phyloP scores from a whole-genome alignment of 345 rosid genomes.

The Viola odorata region DNA sequence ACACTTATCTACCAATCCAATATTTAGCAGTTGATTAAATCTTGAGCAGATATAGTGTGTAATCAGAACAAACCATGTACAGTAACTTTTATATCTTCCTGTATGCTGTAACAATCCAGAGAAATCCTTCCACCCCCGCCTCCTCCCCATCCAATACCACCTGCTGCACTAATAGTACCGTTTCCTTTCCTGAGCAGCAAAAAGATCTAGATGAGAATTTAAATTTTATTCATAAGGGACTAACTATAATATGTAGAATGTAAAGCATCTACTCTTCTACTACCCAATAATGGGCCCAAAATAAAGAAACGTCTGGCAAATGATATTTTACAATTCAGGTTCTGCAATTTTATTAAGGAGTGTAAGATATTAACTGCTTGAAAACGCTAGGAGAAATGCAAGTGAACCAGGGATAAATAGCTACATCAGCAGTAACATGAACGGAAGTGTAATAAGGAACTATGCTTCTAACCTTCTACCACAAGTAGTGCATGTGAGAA shows the following conservation, averaged over 20 bases:
- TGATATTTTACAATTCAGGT: background rate
- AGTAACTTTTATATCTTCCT: slow-evolving; percentile 76
- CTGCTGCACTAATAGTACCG: slow-evolving; percentile 78
- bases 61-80: slow-evolving; percentile 75
- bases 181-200: slow-evolving; percentile 71
- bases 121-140: slow-evolving; percentile 99
- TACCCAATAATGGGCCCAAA: too few relatives aligned
- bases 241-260: too few relatives aligned
- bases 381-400: background rate
- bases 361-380: background rate
- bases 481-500: too few relatives aligned
- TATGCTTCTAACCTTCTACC: background rate
- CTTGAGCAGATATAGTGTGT: slow-evolving; percentile 18
- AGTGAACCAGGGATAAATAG: background rate
- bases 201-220: slow-evolving; percentile 4
- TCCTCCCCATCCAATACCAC: slow-evolving; percentile 93
- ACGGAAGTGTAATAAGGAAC: background rate
- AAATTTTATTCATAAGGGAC: too few relatives aligned
- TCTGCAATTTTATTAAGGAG: slow-evolving; percentile 1
- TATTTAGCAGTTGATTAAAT: slow-evolving; percentile 25
- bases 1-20: slow-evolving; percentile 22
- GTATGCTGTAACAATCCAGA: slow-evolving; percentile 91
- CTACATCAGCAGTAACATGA: background rate
- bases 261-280: too few relatives aligned
- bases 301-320: background rate